A percentile compares a stretch with the other conserved stretches of the same genome.
Evolutionary conservation across 108 stramenopile species (phyloP).

Genomic region (Aureococcus anophagefferens): DNA sequence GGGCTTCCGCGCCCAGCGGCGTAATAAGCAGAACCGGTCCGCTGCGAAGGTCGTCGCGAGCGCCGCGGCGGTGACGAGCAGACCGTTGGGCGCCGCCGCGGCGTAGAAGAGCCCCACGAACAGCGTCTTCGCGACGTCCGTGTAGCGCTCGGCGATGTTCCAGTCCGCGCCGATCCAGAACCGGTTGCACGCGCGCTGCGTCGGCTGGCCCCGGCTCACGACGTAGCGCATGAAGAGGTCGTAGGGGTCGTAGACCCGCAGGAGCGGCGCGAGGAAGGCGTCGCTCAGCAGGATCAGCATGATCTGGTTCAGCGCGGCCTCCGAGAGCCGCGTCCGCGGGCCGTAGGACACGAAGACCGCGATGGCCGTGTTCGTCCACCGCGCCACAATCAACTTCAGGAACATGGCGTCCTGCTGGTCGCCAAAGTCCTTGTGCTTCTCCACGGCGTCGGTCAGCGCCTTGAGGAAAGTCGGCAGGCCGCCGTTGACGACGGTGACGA

Average conservation of each 20-base stretch:
- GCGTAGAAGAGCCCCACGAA: constrained; percentile 44
- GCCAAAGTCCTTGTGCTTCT: constrained; percentile 25
- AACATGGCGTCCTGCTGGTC: constrained; percentile 30
- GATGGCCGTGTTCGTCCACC: constrained; percentile 34
- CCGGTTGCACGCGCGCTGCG: constrained; percentile 36
- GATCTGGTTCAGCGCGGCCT: constrained; percentile 10
- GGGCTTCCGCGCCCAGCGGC: constrained; percentile 28
- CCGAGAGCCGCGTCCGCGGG: constrained; percentile 13
- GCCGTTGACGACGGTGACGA: constrained; percentile 32
- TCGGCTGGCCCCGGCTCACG: constrained; percentile 17
- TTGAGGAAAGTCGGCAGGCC: constrained; percentile 26
- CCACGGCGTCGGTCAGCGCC: constrained; percentile 11
- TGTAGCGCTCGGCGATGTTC: constrained; percentile 48
- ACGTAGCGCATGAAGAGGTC: constrained; percentile 26
- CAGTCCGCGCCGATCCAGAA: constrained; percentile 29
- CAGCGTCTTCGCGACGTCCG: constrained; percentile 42
- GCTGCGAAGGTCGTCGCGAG: constrained; percentile 29
- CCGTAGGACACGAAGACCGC: constrained; percentile 24
- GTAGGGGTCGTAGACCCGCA: constrained; percentile 18
- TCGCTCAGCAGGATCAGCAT: constrained; percentile 30
- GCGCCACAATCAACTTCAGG: constrained; percentile 30
- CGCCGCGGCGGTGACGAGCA: constrained; percentile 29
- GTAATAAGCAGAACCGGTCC: constrained; percentile 35
- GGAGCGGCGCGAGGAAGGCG: constrained; percentile 27
- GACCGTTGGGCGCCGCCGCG: constrained; percentile 27